Evolutionary conservation across 306 rosid species (phyloP).

Genomic region (Prunus mongolica): DNA sequence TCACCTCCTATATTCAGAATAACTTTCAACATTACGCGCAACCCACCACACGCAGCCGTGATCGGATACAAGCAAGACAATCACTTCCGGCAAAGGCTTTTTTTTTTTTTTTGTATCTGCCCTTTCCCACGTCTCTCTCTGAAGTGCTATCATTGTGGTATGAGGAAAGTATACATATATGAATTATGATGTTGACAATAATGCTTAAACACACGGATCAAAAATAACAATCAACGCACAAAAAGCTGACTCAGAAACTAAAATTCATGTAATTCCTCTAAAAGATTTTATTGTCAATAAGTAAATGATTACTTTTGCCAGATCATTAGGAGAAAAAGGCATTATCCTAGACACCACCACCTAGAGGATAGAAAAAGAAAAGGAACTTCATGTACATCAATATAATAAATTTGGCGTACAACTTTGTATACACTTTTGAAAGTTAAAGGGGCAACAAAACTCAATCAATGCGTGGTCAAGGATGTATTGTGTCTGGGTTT

Average conservation of each 20-base stretch:
- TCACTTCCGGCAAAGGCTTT: background rate
- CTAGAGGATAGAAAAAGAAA: too few relatives aligned
- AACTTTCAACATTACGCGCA: background rate
- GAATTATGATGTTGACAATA: background rate
- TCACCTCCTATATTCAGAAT: background rate
- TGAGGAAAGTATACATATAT: background rate
- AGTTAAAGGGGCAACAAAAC: background rate
- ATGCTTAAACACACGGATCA: background rate
- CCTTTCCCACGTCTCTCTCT: background rate
- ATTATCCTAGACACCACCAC: constrained; percentile 20
- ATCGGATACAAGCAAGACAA: background rate
- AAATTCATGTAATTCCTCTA: background rate
- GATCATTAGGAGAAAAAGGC: constrained; percentile 9
- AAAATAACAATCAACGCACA: background rate
- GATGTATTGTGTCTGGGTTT: background rate
- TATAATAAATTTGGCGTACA: background rate
- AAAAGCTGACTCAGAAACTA: background rate
- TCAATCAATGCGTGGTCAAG: background rate
- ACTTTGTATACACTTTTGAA: background rate
- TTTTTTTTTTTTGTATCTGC: background rate
- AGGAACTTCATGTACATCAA: background rate
- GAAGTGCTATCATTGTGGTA: background rate
- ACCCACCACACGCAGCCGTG: background rate
- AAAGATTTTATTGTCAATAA: background rate
- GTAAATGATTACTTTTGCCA: background rate